Conservation (phyloP, 352 stramenopile species). For the Phytopythium chamaehyphon region DNA sequence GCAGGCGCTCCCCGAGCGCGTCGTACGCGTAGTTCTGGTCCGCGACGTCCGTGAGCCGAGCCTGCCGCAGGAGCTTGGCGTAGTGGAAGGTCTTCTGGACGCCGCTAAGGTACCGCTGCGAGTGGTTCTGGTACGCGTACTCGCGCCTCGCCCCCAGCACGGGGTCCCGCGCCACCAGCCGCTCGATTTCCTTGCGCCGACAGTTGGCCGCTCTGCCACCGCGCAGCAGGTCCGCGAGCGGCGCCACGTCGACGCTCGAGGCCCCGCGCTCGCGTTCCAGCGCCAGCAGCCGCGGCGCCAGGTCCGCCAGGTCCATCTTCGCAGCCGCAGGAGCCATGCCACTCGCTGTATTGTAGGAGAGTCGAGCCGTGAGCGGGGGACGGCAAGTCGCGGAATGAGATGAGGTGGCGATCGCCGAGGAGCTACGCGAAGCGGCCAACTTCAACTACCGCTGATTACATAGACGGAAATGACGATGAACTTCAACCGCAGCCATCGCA, state of each 20-base stretch:
- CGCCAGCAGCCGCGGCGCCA: slow-evolving; percentile 24
- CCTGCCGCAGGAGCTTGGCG: slow-evolving; percentile 17
- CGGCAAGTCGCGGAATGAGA: background rate
- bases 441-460: background rate
- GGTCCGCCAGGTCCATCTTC: slow-evolving; percentile 31
- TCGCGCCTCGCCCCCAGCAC: slow-evolving; percentile 24
- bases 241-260: slow-evolving; percentile 21
- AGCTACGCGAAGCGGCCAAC: background rate
- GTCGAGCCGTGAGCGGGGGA: background rate
- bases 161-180: slow-evolving; percentile 21
- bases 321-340: background rate
- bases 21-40: slow-evolving; percentile 21
- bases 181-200: slow-evolving; percentile 23
- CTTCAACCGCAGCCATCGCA: too few species aligned
- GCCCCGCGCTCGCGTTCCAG: slow-evolving; percentile 36
- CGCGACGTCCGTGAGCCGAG: slow-evolving; percentile 21
- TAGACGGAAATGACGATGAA: too few species aligned
- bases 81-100: slow-evolving; percentile 36
- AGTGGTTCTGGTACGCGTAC: slow-evolving; percentile 34
- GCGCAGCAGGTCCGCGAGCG: slow-evolving; percentile 22
- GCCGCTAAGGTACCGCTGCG: slow-evolving; percentile 27
- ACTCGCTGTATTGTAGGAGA: too few species aligned
- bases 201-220: slow-evolving; percentile 16
- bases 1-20: slow-evolving; percentile 35
- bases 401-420: background rate